Conservation (phyloP, 495 filamentous ascomycete species). For the Aspergillus avenaceus region DNA sequence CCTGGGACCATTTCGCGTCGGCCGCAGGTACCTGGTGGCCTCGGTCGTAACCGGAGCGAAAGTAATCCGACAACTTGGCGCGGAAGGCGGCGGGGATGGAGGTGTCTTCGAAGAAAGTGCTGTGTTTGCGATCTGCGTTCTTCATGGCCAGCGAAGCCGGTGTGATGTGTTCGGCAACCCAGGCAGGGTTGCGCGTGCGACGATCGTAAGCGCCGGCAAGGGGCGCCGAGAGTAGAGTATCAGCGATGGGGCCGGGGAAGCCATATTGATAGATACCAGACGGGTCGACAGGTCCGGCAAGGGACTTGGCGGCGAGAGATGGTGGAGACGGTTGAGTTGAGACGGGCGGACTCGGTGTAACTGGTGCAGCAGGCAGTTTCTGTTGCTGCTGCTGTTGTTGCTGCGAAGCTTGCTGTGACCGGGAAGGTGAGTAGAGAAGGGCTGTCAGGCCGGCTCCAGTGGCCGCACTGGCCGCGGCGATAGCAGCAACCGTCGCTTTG, state of each 20-base stretch:
- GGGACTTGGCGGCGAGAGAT: slow-evolving; percentile 33
- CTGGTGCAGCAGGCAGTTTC: slow-evolving; percentile 22
- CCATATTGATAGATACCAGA: slow-evolving; percentile 92
- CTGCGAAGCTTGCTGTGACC: slow-evolving; percentile 37
- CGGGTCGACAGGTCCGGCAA: slow-evolving; percentile 66
- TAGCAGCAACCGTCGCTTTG: slow-evolving; percentile 79
- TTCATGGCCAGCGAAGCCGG: slow-evolving; percentile 70
- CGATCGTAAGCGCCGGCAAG: slow-evolving; percentile 87
- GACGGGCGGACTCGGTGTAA: slow-evolving; percentile 13
- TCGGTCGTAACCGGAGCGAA: slow-evolving; percentile 75
- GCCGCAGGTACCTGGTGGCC: slow-evolving; percentile 89
- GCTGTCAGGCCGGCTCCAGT: slow-evolving; percentile 82
- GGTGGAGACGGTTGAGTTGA: slow-evolving; percentile 34
- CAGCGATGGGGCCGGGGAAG: slow-evolving; percentile 86
- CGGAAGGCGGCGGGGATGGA: slow-evolving; percentile 81
- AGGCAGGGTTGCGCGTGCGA: slow-evolving; percentile 84
- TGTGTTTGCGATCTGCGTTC: slow-evolving; percentile 80
- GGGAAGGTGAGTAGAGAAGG: slow-evolving; percentile 61
- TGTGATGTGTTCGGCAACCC: slow-evolving; percentile 98
- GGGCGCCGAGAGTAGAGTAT: slow-evolving; percentile 69
- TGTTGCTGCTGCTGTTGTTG: slow-evolving; percentile 38
- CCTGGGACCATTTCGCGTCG: slow-evolving; percentile 92
- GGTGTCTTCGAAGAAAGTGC: slow-evolving; percentile 75
- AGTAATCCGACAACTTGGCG: slow-evolving; percentile 87
- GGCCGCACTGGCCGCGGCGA: slow-evolving; percentile 85